Evolutionary conservation across 2,329 filamentous ascomycete species (phyloP), one percentile per base, ranked within the genome.

Genomic region (Penicillium rolfsii): DNA sequence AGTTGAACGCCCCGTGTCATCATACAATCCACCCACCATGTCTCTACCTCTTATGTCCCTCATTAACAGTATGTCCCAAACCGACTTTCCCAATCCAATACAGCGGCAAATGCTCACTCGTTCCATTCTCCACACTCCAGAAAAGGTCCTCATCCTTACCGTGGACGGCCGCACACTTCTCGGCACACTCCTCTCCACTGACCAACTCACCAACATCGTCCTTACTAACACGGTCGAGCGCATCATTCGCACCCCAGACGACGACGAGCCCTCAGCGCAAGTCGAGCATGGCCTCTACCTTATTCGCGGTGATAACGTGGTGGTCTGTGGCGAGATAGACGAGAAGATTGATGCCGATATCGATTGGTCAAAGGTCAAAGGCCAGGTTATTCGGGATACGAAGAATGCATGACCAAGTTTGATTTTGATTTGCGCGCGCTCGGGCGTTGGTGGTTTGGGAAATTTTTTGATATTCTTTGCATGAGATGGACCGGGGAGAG

Each of bases 241-340:
- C 67, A 90, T 97, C 64, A 97, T 99, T 70, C 90, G 91, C 65
- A 89, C 90, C 1, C 85, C 86, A 46, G 93, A 97, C 73, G 92
- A 97, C 72, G 85, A 87, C 43, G 91, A 96, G 69, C 86, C 89
- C 0, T 96, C 90, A 46, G 86, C 88, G 60, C 87, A 95, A 73
- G 88, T 95, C 19, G 87, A 90, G 4, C 87, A 97, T 64, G 95
- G 95, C 1, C 80, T 98, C 5, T 98, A 97, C 76, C 84, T 99
- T 60, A 91, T 99, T 59, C 86, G 95, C 62, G 95, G 95, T 55
- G 95, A 99, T 76, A 97, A 96, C 73, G 94, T 99, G 52, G 93
- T 93, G 64, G 84, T 96, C 16, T 91, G 95, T 60, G 95, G 95
- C 2, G 82, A 96, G 59, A 89, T 99, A 35, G 93, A 99, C 76